These are phyloP conservation scores for Diplodia corticola DNA, from an alignment of 2,329 filamentous ascomycete species.

Conservation along the genomic window DNA sequence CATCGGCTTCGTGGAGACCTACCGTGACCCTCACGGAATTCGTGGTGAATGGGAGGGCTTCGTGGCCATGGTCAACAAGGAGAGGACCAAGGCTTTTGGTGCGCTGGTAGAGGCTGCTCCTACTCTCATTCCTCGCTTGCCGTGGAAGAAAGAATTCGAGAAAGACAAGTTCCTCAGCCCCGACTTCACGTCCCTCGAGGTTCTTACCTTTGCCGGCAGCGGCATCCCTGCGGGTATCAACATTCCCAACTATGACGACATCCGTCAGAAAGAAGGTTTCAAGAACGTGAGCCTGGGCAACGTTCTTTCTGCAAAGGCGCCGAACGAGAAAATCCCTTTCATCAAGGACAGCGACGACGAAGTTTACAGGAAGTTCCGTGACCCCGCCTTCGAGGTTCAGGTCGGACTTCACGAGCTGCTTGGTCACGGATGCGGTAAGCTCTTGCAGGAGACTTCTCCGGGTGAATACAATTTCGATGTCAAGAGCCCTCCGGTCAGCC, in stretches of 20 bases:
- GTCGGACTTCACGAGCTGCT: slow-evolving; percentile 90
- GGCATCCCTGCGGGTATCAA: slow-evolving; percentile 62
- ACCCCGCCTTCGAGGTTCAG: slow-evolving; percentile 89
- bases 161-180: slow-evolving; percentile 95
- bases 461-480: slow-evolving; percentile 88
- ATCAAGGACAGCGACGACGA: slow-evolving; percentile 76
- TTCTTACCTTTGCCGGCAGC: slow-evolving; percentile 73
- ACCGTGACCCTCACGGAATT: slow-evolving; percentile 56
- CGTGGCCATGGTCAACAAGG: slow-evolving; percentile 73
- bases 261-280: slow-evolving; percentile 77
- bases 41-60: slow-evolving; percentile 58
- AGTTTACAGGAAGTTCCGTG: slow-evolving; percentile 78
- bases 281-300: slow-evolving; percentile 95
- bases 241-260: slow-evolving; percentile 57
- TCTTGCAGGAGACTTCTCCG: slow-evolving; percentile 82
- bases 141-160: slow-evolving; percentile 86
- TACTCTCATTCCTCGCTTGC: slow-evolving; percentile 80
- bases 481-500: slow-evolving; percentile 76
- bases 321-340: slow-evolving; percentile 90
- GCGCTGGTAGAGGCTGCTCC: slow-evolving; percentile 81
- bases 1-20: slow-evolving; percentile 58
- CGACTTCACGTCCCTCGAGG: slow-evolving; percentile 93
- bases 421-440: slow-evolving; percentile 89
- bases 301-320: slow-evolving; percentile 84
- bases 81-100: slow-evolving; percentile 84